Evolutionary conservation across 139 green algal species (phyloP).

Genomic region (Spirogloea muscicola): DNA sequence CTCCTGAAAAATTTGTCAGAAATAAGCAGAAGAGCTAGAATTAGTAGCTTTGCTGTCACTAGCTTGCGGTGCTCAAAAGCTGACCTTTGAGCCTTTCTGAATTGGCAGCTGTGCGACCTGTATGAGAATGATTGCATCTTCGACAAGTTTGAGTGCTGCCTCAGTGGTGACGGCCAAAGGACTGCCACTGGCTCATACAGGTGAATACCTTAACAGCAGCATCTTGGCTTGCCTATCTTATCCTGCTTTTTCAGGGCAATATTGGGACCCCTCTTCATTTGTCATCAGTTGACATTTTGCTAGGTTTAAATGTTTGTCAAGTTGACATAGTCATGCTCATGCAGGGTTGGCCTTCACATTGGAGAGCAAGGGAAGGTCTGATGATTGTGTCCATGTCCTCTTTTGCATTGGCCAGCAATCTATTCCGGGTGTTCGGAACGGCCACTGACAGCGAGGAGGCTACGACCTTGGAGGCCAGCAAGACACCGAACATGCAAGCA

Average conservation of each 20-base stretch:
- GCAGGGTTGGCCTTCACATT: no score
- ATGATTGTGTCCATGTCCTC: slow-evolving; percentile 1
- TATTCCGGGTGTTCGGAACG: slow-evolving; percentile 46
- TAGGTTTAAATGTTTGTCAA: no score
- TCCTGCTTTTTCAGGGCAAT: no score
- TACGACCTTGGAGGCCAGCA: slow-evolving; percentile 33
- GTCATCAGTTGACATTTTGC: no score
- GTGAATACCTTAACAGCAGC: slow-evolving; percentile 17
- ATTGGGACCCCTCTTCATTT: no score
- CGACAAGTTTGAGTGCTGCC: slow-evolving; percentile 96
- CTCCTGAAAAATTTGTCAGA: no score
- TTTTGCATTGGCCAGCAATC: slow-evolving; percentile 51
- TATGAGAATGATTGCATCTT: slow-evolving; percentile 99
- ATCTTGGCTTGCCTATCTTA: no score
- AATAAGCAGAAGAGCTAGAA: no score
- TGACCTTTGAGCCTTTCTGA: no score
- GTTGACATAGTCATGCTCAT: no score
- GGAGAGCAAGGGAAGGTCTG: no score
- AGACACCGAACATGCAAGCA: slow-evolving; percentile 49
- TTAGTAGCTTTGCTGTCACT: no score
- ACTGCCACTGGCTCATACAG: slow-evolving; percentile 93
- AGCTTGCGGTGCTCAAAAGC: background rate
- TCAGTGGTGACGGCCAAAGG: slow-evolving; percentile 68
- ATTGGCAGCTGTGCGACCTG: slow-evolving; percentile 81
- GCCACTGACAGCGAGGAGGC: slow-evolving; percentile 30